These are phyloP conservation scores for Vanderwaltozyma yarrowii DNA, from an alignment of 805 yeast genomes.

Conservation along the genomic window DNA sequence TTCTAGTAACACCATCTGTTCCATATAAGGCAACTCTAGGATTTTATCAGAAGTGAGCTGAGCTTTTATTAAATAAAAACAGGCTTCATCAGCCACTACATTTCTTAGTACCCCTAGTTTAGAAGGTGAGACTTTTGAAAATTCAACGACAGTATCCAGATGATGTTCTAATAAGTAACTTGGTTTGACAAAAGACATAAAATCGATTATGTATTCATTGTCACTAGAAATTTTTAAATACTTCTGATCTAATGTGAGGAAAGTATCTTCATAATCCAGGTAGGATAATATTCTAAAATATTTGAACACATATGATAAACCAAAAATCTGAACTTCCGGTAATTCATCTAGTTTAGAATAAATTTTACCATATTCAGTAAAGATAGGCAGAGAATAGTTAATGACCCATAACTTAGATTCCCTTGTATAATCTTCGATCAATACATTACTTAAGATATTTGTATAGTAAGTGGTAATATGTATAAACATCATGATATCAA, in stretches of 20 bases:
- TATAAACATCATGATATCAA: slow-evolving; percentile 20
- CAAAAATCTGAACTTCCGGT: slow-evolving; percentile 15
- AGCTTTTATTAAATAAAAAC: slow-evolving; percentile 14
- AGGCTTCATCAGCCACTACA: slow-evolving; percentile 9
- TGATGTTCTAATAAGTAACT: slow-evolving; percentile 13
- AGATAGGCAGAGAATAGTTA: slow-evolving; percentile 5
- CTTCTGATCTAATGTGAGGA: slow-evolving; percentile 12
- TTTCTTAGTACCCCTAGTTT: slow-evolving; percentile 19
- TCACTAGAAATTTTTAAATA: slow-evolving; percentile 12
- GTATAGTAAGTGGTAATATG: slow-evolving; percentile 16
- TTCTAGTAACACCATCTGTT: slow-evolving; percentile 24
- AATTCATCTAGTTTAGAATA: slow-evolving; percentile 10
- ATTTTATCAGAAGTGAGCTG: slow-evolving; percentile 13
- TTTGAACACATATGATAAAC: slow-evolving; percentile 14
- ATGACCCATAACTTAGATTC: slow-evolving; percentile 10
- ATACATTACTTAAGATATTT: slow-evolving; percentile 5
- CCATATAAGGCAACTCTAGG: slow-evolving; percentile 22
- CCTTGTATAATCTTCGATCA: background rate
- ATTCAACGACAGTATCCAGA: slow-evolving; percentile 6
- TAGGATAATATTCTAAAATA: slow-evolving; percentile 19
- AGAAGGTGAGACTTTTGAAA: slow-evolving; percentile 12
- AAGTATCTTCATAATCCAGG: slow-evolving; percentile 9
- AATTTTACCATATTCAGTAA: slow-evolving; percentile 13
- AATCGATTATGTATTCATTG: slow-evolving; percentile 14
- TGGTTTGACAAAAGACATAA: slow-evolving; percentile 24